Conservation (phyloP, 2,329 filamentous ascomycete species). For the Leptographium galeiforme region DNA sequence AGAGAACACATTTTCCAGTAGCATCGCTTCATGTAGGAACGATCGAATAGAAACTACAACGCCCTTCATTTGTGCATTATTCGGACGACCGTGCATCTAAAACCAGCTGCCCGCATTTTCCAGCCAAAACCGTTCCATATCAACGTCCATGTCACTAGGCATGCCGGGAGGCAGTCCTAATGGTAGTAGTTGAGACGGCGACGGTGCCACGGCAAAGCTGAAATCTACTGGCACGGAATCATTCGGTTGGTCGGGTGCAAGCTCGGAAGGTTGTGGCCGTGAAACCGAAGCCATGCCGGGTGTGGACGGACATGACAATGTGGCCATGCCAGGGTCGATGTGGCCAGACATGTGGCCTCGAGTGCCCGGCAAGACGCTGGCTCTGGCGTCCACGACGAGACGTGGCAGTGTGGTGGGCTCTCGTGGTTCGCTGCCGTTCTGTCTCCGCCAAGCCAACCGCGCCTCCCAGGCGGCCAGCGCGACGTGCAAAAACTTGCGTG, state of each 20-base stretch:
- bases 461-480: slow-evolving; percentile 7
- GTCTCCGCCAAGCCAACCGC: background rate
- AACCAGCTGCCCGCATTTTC: background rate
- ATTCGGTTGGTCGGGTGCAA: background rate
- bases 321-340: background rate
- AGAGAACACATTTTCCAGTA: no score
- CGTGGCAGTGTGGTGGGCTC: background rate
- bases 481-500: slow-evolving; percentile 1
- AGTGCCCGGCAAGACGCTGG: background rate
- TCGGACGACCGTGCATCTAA: background rate
- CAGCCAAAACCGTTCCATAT: background rate
- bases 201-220: background rate
- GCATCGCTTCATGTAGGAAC: background rate
- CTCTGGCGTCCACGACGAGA: background rate
- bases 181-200: background rate
- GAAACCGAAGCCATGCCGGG: background rate
- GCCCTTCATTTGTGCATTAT: no score
- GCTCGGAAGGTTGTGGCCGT: background rate
- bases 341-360: background rate
- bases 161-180: background rate
- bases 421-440: background rate
- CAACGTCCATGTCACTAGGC: background rate
- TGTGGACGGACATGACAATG: background rate
- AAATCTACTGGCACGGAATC: background rate
- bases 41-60: no score